Evolutionary conservation across 2,329 filamentous ascomycete species (phyloP), one percentile per base, ranked within the genome.

Genomic region (Escovopsis sp.): DNA sequence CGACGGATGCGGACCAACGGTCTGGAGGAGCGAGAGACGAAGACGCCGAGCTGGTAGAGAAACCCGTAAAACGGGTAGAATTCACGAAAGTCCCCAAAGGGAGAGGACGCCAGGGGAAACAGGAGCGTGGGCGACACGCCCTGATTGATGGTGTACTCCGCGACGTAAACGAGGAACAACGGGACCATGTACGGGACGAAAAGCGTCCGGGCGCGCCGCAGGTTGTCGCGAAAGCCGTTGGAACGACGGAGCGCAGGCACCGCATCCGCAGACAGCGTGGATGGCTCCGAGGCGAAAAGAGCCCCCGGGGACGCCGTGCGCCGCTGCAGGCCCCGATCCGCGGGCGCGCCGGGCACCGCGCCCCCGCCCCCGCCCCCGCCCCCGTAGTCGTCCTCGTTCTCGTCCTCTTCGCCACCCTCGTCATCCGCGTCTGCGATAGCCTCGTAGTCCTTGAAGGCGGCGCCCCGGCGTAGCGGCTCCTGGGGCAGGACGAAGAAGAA

Each of bases 111-210:
- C 1, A 95, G 68, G 0, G 88, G 86, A 57, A 94, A 98, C 4
- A 98, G 73, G 0, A 96, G 68, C 0, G 87, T 94, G 1, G 91
- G 89, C 0, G 86, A 72, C 1, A 96, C 86, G 33, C 88, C 89
- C 65, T 94, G 88, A 64, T 96, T 96, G 62, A 96, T 95, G 43
- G 85, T 93, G 59, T 98, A 98, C 66, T 98, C 91, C 44, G 88
- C 86, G 33, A 96, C 75, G 59, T 95, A 98, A 28, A 98, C 91
- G 12, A 96, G 66, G 32, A 96, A 70, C 12, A 98, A 71, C 0
- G 91, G 91, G 4, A 94, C 70, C 87, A 98, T 96, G 59, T 80
- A 81, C 0, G 77, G 77, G 37, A 93, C 66, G 55, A 95, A 81
- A 2, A 96, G 68, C 0, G 71, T 68, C 47, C 66, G 72, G 0